A percentile compares a stretch with the other conserved stretches of the same genome.
These are phyloP conservation scores for Gossypium raimondii DNA, from an alignment of 345 rosid genomes.

Conservation along the genomic window DNA sequence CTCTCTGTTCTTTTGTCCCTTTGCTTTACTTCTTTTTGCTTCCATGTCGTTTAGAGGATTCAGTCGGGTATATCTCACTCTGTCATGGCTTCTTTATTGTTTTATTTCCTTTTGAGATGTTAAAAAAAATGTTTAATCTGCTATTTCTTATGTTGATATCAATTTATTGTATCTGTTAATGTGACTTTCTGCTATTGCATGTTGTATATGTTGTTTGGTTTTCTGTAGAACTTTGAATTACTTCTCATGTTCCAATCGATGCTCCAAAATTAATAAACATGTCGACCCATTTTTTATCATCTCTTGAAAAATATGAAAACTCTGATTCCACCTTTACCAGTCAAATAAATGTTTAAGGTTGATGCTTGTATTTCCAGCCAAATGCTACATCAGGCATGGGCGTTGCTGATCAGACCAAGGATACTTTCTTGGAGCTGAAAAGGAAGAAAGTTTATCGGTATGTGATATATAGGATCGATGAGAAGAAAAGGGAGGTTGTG, in stretches of 20 bases:
- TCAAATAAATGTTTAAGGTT: neutral
- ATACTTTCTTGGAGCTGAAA: constrained; percentile 56
- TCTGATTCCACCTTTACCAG: neutral
- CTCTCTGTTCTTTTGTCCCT: neutral
- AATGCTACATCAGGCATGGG: constrained; percentile 86
- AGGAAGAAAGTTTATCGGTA: constrained; percentile 65
- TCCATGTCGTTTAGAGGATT: constrained; percentile 6
- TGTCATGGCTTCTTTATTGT: neutral
- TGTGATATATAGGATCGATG: constrained; percentile 61
- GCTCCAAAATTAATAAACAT: neutral
- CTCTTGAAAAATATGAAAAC: neutral
- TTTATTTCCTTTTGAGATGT: neutral
- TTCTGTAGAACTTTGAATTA: neutral
- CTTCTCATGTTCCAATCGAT: neutral
- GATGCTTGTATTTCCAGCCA: constrained; percentile 33
- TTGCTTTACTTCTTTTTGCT: neutral
- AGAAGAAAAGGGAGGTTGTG: constrained; percentile 50
- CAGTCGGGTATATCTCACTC: neutral
- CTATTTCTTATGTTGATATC: neutral
- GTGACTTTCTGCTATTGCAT: neutral
- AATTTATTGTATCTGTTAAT: neutral
- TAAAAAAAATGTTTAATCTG: neutral
- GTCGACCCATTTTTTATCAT: constrained; percentile 6
- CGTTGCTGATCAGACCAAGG: constrained; percentile 58
- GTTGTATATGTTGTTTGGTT: neutral